Evolutionary conservation across 2,329 filamentous ascomycete species (phyloP).

Genomic region (Cercospora sesami): DNA sequence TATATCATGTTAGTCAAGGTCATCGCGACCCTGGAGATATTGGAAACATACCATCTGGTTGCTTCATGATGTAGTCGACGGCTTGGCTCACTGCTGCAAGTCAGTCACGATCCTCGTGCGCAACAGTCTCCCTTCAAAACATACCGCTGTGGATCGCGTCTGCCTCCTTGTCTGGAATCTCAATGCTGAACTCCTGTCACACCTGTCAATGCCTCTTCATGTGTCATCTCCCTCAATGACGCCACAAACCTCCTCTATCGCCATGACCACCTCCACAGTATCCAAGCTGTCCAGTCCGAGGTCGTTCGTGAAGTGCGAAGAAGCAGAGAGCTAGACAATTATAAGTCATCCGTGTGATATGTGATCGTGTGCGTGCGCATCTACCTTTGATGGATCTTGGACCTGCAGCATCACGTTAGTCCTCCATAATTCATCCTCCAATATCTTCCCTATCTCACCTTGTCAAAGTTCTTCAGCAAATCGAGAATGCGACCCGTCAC

Average conservation of each 20-base stretch:
- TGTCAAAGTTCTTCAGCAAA: slow-evolving; percentile 94
- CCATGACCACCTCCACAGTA: slow-evolving; percentile 99
- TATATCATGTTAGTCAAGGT: slow-evolving; percentile 33
- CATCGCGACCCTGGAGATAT: no score
- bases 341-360: neutral
- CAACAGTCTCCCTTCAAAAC: slow-evolving; percentile 36
- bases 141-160: slow-evolving; percentile 91
- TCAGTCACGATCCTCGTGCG: slow-evolving; percentile 35
- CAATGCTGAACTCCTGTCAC: slow-evolving; percentile 76
- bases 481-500: slow-evolving; percentile 90
- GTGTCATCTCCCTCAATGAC: slow-evolving; percentile 53
- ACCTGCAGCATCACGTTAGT: slow-evolving; percentile 53
- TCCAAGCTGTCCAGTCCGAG: slow-evolving; percentile 96
- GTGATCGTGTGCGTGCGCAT: neutral
- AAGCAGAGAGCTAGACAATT: slow-evolving; percentile 68
- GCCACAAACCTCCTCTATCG: slow-evolving; percentile 82
- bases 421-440: neutral
- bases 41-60: slow-evolving; percentile 96
- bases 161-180: slow-evolving; percentile 97
- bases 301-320: slow-evolving; percentile 93
- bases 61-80: slow-evolving; percentile 87
- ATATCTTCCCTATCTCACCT: slow-evolving; percentile 56
- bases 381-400: slow-evolving; percentile 59
- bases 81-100: slow-evolving; percentile 76
- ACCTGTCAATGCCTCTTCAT: slow-evolving; percentile 29